A percentile compares a stretch with the other conserved stretches of the same genome.
Evolutionary conservation across 2,329 filamentous ascomycete genomes (phyloP).

Genomic region (Herpotrichia juniperi): DNA sequence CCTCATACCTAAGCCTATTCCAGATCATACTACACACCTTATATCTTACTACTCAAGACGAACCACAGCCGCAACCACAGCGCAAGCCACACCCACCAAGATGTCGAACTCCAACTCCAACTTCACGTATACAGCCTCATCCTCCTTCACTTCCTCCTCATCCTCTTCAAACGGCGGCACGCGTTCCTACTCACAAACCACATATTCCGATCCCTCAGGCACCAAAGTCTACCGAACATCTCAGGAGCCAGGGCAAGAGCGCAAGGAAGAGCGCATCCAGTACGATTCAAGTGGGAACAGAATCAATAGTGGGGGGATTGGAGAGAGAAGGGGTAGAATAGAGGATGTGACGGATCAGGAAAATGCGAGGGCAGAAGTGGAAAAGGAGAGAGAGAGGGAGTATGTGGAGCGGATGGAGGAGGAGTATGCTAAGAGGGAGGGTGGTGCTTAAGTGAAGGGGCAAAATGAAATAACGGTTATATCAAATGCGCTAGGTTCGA

Average conservation of each 20-base stretch:
- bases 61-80: too few species aligned
- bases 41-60: too few species aligned
- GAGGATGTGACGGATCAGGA: slow-evolving; percentile 42
- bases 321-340: slow-evolving; percentile 20
- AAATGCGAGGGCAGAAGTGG: slow-evolving; percentile 38
- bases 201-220: slow-evolving; percentile 33
- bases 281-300: slow-evolving; percentile 27
- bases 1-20: too few species aligned
- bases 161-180: slow-evolving; percentile 34
- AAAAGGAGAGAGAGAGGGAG: slow-evolving; percentile 41
- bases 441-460: slow-evolving; percentile 39
- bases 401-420: slow-evolving; percentile 52
- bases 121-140: slow-evolving; percentile 25
- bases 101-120: neutral
- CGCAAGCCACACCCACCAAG: neutral
- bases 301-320: slow-evolving; percentile 13
- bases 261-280: slow-evolving; percentile 31
- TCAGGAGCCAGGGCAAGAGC: slow-evolving; percentile 33
- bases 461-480: neutral
- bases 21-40: too few species aligned
- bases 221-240: slow-evolving; percentile 31
- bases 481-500: too few species aligned
- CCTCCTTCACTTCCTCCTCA: slow-evolving; percentile 33
- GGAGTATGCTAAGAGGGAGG: slow-evolving; percentile 53
- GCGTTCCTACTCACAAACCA: slow-evolving; percentile 27